Base-by-base conservation (phyloP, 495 filamentous ascomycete species). In the Penicillium bovifimosum region DNA sequence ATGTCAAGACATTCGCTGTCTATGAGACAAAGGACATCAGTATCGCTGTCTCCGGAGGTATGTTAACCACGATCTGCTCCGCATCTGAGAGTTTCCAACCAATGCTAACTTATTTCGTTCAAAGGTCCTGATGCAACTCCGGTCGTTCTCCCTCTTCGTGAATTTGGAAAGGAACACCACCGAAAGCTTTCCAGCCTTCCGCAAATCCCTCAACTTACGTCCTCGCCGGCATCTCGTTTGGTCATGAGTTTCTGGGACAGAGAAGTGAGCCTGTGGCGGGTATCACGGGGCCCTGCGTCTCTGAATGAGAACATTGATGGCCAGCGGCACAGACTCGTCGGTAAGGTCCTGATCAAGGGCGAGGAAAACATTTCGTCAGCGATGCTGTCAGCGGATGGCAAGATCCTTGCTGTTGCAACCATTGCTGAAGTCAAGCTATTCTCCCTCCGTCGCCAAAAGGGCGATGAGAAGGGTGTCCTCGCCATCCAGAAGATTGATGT, bases 211-310 rank as follows among this genome's bases (percentile, higher is more conserved):
- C 80, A 82, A 3, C 60, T 96, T 7, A 73, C 80, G 26, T 89
- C 87, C 45, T 82, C 90, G 10, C 78, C 84, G 2, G 81, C 78
- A 16, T 80, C 80, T 28, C 79, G 92, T 32, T 66, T 95, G 14
- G 70, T 98, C 9, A 81, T 92, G 70, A 90, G 88, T 61, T 97
- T 90, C 86, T 99, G 93, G 93, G 87, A 92, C 47, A 78, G 85
- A 54, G 88, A 96, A 59, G 72, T 96, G 20, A 82, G 82, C 52
- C 81, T 99, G 53, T 99, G 91, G 91, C 81, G 82, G 38, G 62
- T 91, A 11, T 74, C 60, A 31, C 63, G 67, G 18, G 69, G 67
- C 10, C 70, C 69, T 39, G 47, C 58, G 11, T 70, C 69, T 64
- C 65, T 68, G 64, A 66, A 78, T 40, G 66, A 77, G 42, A 69